Evolutionary conservation across 2,329 filamentous ascomycete genomes (phyloP), one percentile per base, ranked within the genome.

Genomic region (Exophiala oligosperma): DNA sequence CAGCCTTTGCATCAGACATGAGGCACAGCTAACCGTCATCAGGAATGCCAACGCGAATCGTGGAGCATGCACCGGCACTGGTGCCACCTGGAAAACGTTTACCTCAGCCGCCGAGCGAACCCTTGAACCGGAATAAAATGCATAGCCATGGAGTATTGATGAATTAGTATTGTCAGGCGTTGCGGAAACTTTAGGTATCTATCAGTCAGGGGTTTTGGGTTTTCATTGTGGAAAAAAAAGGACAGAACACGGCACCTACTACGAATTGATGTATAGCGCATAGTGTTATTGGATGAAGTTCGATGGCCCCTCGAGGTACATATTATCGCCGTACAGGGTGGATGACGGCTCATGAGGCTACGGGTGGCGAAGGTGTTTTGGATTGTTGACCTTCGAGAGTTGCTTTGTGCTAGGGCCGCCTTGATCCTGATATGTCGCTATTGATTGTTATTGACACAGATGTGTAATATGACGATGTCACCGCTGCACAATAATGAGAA

Each of bases 41-140:
- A 66, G 64, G 65, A 99, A 75, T 99, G 94, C 76, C 94, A 99
- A 77, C 97, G 97, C 81, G 95, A 91, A 68, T 95, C 94, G 8
- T 99, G 94, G 94, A 92, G 94, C 28, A 97, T 92, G 76, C 94
- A 99, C 73, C 87, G 94, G 61, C 95, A 97, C 77, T 99, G 94
- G 94, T 99, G 94, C 73, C 82, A 67, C 55, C 57, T 62, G 9
- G 61, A 64, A 57, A 63, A 63, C 50, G 56, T 57, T 24, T 56
- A 62, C 51, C 51, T 63, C 50, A 61, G 57, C 44, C 61, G 59
- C 35, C 54, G 57, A 38, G 29, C 57, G 17, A 60, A 60, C 35
- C 46, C 54, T 14, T 62, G 26, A 57, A 12, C 28, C 11, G 23
- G 21, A 23, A 54, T 49, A 50, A 51, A 54, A 59, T 49, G 62